A percentile compares a stretch with the other conserved stretches of the same genome.
phyloP scores from a whole-genome alignment of 192 early-diverging fungal species.

The Backusella tarrabulga region DNA sequence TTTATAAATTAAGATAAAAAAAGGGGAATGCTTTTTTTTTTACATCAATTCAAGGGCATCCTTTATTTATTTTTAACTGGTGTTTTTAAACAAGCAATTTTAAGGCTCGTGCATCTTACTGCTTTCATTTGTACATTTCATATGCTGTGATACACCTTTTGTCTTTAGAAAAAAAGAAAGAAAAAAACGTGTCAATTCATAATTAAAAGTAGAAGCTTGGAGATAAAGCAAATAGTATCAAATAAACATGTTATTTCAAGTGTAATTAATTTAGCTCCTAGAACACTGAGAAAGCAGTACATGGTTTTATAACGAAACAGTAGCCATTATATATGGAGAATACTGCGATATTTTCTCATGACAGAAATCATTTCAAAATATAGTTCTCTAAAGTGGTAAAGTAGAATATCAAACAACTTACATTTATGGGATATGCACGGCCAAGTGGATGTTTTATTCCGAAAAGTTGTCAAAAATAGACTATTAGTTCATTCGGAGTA shows the following conservation, averaged over 20 bases:
- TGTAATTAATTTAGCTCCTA: neutral
- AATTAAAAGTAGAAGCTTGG: neutral
- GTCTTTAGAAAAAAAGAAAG: neutral
- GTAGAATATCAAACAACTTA: neutral
- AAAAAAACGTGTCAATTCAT: neutral
- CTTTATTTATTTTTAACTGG: neutral
- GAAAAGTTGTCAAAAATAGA: neutral
- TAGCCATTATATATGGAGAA: neutral
- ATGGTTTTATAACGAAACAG: neutral
- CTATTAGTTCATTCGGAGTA: neutral
- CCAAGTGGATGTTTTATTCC: neutral
- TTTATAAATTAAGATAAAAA: neutral
- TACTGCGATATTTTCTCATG: neutral
- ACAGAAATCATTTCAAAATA: neutral
- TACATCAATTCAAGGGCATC: neutral
- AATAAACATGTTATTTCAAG: neutral
- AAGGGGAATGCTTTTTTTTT: neutral
- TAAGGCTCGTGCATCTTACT: neutral
- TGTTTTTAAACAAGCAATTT: neutral
- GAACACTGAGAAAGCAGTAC: neutral
- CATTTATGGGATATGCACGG: slow-evolving; percentile 1
- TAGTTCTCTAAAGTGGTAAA: neutral
- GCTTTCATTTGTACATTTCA: neutral
- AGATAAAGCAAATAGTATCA: neutral
- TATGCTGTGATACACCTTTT: neutral